Percentiles rank a stretch among this genome's conserved stretches.
Evolutionary conservation across 1,284 basidiomycete genomes (phyloP).

Genomic region (Ceratobasidium papillatum): DNA sequence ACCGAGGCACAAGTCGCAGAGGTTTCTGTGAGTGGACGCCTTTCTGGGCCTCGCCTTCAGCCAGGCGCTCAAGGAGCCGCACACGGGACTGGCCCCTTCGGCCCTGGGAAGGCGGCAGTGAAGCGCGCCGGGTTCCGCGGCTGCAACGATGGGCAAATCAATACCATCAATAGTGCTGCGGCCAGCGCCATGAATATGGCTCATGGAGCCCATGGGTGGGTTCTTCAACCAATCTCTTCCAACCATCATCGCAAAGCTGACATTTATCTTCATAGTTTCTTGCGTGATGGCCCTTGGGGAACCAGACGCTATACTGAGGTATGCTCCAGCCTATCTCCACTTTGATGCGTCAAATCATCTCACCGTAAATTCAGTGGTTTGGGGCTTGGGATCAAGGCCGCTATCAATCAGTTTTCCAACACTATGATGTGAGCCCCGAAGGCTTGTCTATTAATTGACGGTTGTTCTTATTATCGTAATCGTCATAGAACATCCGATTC

Average conservation of each 20-base stretch:
- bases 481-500: conserved; percentile 30
- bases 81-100: conserved; percentile 24
- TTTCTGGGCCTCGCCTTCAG: conserved; percentile 27
- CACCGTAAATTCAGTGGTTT: conserved; percentile 26
- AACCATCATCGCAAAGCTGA: not conserved
- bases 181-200: conserved; percentile 37
- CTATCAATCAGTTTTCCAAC: conserved; percentile 29
- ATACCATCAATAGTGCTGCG: conserved; percentile 17
- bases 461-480: not conserved
- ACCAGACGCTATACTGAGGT: conserved; percentile 35
- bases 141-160: conserved; percentile 28
- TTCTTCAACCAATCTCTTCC: not conserved
- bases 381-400: conserved; percentile 32
- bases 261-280: conserved; percentile 13
- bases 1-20: conserved; percentile 23
- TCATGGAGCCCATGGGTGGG: conserved; percentile 39
- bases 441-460: not conserved
- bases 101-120: not conserved
- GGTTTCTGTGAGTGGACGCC: conserved; percentile 35
- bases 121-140: conserved; percentile 37
- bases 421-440: conserved; percentile 20
- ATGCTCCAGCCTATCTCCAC: not conserved
- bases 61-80: conserved; percentile 29
- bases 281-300: conserved; percentile 33
- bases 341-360: not conserved